Evolutionary conservation across 176 grass and related monocot species (phyloP).

Genomic region (Paspalum vaginatum): DNA sequence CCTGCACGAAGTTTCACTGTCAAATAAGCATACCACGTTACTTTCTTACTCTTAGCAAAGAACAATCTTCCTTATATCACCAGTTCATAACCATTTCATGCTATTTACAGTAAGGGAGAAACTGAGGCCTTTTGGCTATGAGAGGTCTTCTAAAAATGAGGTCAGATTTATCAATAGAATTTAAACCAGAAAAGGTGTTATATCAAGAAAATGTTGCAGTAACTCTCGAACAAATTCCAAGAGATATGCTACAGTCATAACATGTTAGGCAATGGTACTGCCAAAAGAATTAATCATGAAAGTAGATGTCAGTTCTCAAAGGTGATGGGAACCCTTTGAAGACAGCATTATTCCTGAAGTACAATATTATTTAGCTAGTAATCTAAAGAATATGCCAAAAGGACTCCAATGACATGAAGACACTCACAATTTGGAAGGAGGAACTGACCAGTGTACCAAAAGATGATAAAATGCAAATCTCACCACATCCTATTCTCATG

Average conservation of each 20-base stretch:
- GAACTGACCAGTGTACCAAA: neutral
- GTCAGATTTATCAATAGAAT: neutral
- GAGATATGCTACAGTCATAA: neutral
- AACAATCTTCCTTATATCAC: constrained; percentile 17
- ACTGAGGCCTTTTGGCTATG: neutral
- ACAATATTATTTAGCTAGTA: neutral
- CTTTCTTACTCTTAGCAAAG: constrained; percentile 27
- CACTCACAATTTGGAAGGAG: neutral
- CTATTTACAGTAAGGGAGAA: constrained; percentile 12
- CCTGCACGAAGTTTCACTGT: constrained; percentile 50
- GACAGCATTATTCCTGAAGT: constrained; percentile 13
- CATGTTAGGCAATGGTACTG: constrained; percentile 6
- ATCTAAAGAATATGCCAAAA: neutral
- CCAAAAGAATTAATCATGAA: constrained; percentile 21
- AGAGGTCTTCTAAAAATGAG: neutral
- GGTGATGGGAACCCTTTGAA: constrained; percentile 8
- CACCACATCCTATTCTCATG: neutral
- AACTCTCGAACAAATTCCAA: constrained; percentile 19
- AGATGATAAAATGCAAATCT: neutral
- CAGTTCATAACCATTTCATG: constrained; percentile 32
- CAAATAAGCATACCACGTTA: constrained; percentile 12
- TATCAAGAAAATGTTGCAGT: constrained; percentile 4
- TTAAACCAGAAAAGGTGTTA: neutral
- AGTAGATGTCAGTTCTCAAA: constrained; percentile 8
- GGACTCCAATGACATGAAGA: neutral